Evolutionary conservation across 2,329 filamentous ascomycete genomes (phyloP).

Genomic region (Aphanocladium album): DNA sequence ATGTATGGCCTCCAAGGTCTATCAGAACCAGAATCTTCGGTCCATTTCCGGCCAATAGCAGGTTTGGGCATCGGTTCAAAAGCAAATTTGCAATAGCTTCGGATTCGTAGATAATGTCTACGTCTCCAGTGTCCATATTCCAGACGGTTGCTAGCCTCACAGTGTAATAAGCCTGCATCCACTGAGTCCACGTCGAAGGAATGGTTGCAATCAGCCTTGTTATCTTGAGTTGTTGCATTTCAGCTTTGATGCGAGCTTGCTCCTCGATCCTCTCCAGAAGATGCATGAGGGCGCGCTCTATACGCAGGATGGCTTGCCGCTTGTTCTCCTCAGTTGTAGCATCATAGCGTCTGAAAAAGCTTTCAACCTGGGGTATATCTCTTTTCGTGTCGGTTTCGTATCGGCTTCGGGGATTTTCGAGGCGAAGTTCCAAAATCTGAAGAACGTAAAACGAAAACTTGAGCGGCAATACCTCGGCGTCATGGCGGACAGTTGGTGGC

Average conservation of each 20-base stretch:
- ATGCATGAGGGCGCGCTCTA: background rate
- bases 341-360: background rate
- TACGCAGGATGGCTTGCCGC: background rate
- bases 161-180: background rate
- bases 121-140: background rate
- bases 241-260: background rate
- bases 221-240: background rate
- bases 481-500: background rate
- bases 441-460: background rate
- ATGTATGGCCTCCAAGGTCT: background rate
- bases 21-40: background rate
- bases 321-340: background rate
- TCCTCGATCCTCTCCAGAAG: background rate
- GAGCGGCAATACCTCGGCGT: background rate
- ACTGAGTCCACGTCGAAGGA: background rate
- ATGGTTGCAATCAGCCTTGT: background rate
- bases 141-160: background rate
- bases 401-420: background rate
- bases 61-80: background rate
- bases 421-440: background rate
- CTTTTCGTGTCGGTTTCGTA: background rate
- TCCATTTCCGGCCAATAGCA: background rate
- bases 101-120: background rate
- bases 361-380: background rate
- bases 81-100: background rate